phyloP scores from a whole-genome alignment of 202 grass and related monocot species.

The Elaeis oleifera region DNA sequence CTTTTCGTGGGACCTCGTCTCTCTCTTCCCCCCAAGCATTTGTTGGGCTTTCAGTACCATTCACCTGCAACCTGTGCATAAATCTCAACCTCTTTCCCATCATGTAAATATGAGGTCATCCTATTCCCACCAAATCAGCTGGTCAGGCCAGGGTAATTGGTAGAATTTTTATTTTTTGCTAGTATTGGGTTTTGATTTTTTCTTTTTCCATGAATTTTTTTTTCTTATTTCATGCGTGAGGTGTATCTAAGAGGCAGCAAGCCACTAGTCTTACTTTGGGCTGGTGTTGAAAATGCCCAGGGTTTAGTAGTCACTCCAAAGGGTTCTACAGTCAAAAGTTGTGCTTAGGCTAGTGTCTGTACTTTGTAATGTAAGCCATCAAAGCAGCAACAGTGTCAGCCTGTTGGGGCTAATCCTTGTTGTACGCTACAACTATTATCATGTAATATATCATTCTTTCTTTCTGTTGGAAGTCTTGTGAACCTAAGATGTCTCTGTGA shows the following conservation, averaged over 20 bases:
- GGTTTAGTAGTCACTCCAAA: slow-evolving; percentile 22
- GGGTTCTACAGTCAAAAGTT: slow-evolving; percentile 18
- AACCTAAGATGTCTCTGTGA: no score
- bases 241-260: slow-evolving; percentile 40
- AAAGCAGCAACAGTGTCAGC: no score
- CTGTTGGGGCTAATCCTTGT: no score
- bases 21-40: neutral
- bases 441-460: no score
- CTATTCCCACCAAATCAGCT: slow-evolving; percentile 10
- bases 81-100: neutral
- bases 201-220: slow-evolving; percentile 23
- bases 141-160: neutral
- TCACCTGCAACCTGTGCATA: slow-evolving; percentile 9
- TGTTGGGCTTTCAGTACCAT: neutral
- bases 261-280: slow-evolving; percentile 33
- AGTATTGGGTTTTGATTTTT: slow-evolving; percentile 7
- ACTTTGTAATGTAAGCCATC: slow-evolving; percentile 1
- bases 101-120: slow-evolving; percentile 4
- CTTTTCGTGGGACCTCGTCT: slow-evolving; percentile 2
- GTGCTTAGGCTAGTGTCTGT: slow-evolving; percentile 2
- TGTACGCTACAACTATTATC: no score
- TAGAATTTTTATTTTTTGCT: neutral
- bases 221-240: slow-evolving; percentile 30
- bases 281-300: slow-evolving; percentile 68
- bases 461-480: neutral